These are phyloP conservation scores for Sarcomyxa edulis DNA, from an alignment of 768 basidiomycete genomes.

Conservation along the genomic window DNA sequence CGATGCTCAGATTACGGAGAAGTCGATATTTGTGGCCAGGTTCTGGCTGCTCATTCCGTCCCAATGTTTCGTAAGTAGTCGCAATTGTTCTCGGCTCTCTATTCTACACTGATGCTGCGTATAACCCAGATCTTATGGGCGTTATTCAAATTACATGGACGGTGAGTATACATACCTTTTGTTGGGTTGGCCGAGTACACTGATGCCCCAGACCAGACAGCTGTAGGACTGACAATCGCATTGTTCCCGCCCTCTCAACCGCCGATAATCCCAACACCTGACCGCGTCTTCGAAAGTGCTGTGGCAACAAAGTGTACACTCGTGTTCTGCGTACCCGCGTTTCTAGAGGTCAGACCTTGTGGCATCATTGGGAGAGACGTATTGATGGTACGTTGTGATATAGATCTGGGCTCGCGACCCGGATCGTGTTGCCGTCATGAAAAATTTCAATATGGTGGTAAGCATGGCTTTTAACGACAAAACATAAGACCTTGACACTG, in stretches of 20 bases:
- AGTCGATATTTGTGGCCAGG: conserved; percentile 13
- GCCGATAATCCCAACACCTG: conserved; percentile 14
- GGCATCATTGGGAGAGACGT: background rate
- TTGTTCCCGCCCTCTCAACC: background rate
- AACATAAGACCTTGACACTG: background rate
- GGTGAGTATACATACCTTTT: conserved; percentile 3
- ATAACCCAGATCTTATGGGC: conserved; percentile 12
- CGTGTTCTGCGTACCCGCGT: conserved; percentile 18
- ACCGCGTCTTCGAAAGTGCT: conserved; percentile 15
- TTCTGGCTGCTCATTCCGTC: conserved; percentile 11
- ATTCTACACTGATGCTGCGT: background rate
- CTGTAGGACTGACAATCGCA: conserved; percentile 8
- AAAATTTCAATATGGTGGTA: conserved; percentile 12
- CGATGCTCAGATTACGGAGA: conserved; percentile 12
- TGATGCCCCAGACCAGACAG: conserved; percentile 5
- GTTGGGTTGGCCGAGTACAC: background rate
- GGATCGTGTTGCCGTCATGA: conserved; percentile 3
- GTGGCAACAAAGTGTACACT: conserved; percentile 12
- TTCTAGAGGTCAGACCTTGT: conserved; percentile 9
- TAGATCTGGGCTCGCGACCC: conserved; percentile 10
- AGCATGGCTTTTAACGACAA: background rate
- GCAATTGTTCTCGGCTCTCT: background rate
- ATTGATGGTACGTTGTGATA: background rate
- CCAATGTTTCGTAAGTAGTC: conserved; percentile 14
- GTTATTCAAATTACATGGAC: conserved; percentile 10